Evolutionary conservation across 129 eudicot species (phyloP).

Genomic region (Ambrosia trifida): DNA sequence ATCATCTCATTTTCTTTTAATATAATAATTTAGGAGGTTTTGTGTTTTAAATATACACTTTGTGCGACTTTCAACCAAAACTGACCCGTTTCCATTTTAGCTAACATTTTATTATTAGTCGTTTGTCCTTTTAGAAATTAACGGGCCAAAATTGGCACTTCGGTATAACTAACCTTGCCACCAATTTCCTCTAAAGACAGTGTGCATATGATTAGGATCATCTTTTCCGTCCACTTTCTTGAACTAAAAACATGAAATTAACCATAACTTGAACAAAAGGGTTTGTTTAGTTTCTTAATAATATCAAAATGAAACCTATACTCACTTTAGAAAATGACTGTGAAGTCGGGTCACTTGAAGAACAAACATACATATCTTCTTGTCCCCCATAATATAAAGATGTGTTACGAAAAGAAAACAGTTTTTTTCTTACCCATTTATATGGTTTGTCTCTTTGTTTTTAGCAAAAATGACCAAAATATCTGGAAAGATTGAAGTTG

Average conservation of each 20-base stretch:
- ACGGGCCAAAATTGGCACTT: no score
- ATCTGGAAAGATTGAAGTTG: no score
- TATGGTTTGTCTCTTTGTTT: no score
- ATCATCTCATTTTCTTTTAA: neutral
- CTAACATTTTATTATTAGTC: no score
- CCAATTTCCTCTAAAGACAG: slow-evolving; percentile 66
- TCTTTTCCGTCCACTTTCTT: slow-evolving; percentile 51
- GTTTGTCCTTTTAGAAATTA: no score
- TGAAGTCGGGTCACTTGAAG: slow-evolving; percentile 43
- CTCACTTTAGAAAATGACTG: slow-evolving; percentile 39
- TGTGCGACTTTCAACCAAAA: no score
- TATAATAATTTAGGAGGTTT: no score
- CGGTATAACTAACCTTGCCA: slow-evolving; percentile 53
- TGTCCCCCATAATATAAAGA: slow-evolving; percentile 67
- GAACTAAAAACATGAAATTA: slow-evolving; percentile 34
- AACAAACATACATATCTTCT: slow-evolving; percentile 62
- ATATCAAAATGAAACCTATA: slow-evolving; percentile 3
- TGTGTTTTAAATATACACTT: no score
- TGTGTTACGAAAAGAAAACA: no score
- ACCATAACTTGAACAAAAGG: slow-evolving; percentile 6
- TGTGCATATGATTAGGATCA: slow-evolving; percentile 36
- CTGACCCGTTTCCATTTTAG: no score
- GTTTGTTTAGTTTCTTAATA: slow-evolving; percentile 1
- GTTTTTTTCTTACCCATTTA: no score
- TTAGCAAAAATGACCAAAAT: no score